phyloP scores from a whole-genome alignment of 2,329 filamentous ascomycete genomes.

The Teratosphaeria pseudoeucalypti region DNA sequence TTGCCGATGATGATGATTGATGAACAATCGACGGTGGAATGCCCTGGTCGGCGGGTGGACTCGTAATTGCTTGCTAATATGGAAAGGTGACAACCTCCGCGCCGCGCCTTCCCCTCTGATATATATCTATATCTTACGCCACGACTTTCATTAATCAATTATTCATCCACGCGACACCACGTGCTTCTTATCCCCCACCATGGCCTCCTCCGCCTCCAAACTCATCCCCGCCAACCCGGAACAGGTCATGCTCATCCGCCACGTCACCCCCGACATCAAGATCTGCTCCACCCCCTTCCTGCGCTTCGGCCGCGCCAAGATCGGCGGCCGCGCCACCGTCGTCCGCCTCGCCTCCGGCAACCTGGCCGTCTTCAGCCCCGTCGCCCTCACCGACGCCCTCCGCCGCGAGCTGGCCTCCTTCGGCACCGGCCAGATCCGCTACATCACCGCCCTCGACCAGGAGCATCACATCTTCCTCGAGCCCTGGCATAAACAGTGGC shows the following conservation, averaged over 20 bases:
- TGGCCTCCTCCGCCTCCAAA: conserved; percentile 23
- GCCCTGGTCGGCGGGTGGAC: neutral
- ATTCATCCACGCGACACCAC: neutral
- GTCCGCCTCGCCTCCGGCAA: conserved; percentile 68
- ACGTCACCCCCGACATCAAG: conserved; percentile 66
- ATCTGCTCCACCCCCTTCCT: conserved; percentile 77
- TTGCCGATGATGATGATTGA: neutral
- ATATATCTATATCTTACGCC: neutral
- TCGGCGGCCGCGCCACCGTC: conserved; percentile 80
- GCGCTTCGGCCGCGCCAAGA: conserved; percentile 66
- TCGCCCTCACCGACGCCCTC: conserved; percentile 68
- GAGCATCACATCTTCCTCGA: conserved; percentile 94
- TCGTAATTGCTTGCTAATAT: neutral
- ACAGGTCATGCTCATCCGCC: conserved; percentile 81
- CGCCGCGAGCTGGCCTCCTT: conserved; percentile 39
- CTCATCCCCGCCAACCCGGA: conserved; percentile 53
- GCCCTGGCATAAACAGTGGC: conserved; percentile 71
- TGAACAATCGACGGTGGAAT: neutral
- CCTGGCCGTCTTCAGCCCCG: conserved; percentile 85
- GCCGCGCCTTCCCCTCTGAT: neutral
- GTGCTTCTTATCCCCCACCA: conserved; percentile 5
- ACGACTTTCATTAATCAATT: too few species aligned
- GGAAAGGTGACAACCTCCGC: neutral
- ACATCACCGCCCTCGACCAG: conserved; percentile 77
- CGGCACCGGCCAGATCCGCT: conserved; percentile 53